A percentile compares a stretch with the other conserved stretches of the same genome.
Conservation (phyloP, 257 asterid species). For the Salvia splendens region DNA sequence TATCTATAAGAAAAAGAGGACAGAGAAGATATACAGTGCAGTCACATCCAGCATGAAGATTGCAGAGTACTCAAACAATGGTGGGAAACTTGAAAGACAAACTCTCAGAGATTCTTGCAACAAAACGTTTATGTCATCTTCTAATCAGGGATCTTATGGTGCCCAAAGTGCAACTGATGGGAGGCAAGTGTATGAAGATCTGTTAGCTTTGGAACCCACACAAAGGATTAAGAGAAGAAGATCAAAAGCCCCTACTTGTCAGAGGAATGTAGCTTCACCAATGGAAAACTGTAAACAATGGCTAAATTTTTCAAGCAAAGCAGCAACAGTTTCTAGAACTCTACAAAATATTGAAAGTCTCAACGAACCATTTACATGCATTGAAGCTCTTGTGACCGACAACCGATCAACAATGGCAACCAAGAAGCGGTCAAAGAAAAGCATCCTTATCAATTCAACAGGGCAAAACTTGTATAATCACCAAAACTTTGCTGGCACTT, state of each 20-base stretch:
- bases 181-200: constrained; percentile 36
- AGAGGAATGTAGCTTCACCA: constrained; percentile 47
- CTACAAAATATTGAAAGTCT: constrained; percentile 32
- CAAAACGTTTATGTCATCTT: constrained; percentile 30
- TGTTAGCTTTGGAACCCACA: constrained; percentile 50
- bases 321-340: constrained; percentile 35
- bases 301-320: constrained; percentile 39
- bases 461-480: constrained; percentile 37
- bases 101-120: constrained; percentile 28
- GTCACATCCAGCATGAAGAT: constrained; percentile 40
- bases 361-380: constrained; percentile 47
- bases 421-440: constrained; percentile 64
- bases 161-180: constrained; percentile 36
- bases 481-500: constrained; percentile 35
- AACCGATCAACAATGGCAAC: constrained; percentile 40
- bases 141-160: constrained; percentile 33
- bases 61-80: constrained; percentile 28
- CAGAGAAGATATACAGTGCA: constrained; percentile 42
- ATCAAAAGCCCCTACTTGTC: constrained; percentile 53
- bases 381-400: constrained; percentile 55
- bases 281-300: constrained; percentile 39
- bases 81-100: constrained; percentile 21
- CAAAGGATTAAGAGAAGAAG: constrained; percentile 49
- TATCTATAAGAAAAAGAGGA: constrained; percentile 66
- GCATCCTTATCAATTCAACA: constrained; percentile 41